Evolutionary conservation across 2,329 filamentous ascomycete species (phyloP).

Genomic region (Drechslera avenae): DNA sequence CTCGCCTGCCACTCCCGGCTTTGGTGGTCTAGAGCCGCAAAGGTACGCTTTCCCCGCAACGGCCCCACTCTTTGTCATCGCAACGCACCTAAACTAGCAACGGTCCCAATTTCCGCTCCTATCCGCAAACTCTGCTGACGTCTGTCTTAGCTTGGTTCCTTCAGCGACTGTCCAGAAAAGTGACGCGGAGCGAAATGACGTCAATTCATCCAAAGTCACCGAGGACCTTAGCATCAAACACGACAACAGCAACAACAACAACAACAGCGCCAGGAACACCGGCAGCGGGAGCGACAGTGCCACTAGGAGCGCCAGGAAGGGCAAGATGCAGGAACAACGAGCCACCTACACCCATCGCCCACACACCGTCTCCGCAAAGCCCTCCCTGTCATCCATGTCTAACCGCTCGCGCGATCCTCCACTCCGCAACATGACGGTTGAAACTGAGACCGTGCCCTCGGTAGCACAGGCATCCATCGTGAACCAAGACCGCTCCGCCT

Average conservation of each 20-base stretch:
- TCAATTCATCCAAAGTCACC: constrained; percentile 54
- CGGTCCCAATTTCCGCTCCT: constrained; percentile 23
- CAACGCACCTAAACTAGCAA: constrained; percentile 28
- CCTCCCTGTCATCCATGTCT: constrained; percentile 71
- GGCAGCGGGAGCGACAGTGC: constrained; percentile 72
- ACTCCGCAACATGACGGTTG: constrained; percentile 90
- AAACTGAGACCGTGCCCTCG: constrained; percentile 93
- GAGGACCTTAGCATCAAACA: constrained; percentile 53
- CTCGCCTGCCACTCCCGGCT: constrained; percentile 68
- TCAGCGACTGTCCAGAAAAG: constrained; percentile 26
- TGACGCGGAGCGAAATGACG: constrained; percentile 51
- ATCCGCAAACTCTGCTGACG: constrained; percentile 29
- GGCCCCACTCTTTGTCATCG: constrained; percentile 36
- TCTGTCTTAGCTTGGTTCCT: constrained; percentile 26
- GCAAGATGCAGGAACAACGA: constrained; percentile 52
- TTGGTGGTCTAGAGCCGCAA: constrained; percentile 44
- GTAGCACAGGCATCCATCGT: constrained; percentile 81
- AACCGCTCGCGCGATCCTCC: constrained; percentile 73
- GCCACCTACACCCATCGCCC: constrained; percentile 50
- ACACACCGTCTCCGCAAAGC: constrained; percentile 61
- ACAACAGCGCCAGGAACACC: constrained; percentile 46
- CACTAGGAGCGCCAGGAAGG: constrained; percentile 29
- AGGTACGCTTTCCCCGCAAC: constrained; percentile 40
- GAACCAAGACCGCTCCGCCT: constrained; percentile 59
- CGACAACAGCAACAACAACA: constrained; percentile 48